Evolutionary conservation across 2,329 filamentous ascomycete genomes (phyloP).

Genomic region (Cercospora berteroae): DNA sequence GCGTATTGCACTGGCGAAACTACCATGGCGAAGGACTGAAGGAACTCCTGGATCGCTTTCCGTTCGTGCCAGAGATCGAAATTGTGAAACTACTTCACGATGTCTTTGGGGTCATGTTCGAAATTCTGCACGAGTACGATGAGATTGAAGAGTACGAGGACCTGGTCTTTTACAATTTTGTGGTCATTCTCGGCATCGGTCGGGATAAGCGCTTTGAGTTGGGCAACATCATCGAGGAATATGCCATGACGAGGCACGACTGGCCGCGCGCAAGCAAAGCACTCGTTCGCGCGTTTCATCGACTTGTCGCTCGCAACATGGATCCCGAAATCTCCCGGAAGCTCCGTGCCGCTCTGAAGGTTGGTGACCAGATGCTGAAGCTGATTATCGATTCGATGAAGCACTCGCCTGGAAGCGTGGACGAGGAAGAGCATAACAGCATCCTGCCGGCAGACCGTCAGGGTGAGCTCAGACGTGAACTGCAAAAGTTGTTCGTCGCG

Average conservation of each 20-base stretch:
- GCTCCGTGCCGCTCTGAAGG: slow-evolving; percentile 88
- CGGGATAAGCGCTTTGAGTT: slow-evolving; percentile 93
- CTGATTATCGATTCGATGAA: slow-evolving; percentile 88
- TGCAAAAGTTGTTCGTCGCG: slow-evolving; percentile 84
- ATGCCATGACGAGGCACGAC: slow-evolving; percentile 83
- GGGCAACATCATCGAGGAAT: slow-evolving; percentile 84
- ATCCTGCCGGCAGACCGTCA: slow-evolving; percentile 42
- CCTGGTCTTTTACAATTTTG: slow-evolving; percentile 83
- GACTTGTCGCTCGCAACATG: slow-evolving; percentile 76
- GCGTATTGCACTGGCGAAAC: slow-evolving; percentile 72
- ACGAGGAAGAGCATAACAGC: slow-evolving; percentile 14
- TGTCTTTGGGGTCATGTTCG: slow-evolving; percentile 87
- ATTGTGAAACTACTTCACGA: slow-evolving; percentile 90
- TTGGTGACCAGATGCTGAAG: slow-evolving; percentile 86
- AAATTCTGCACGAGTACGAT: slow-evolving; percentile 85
- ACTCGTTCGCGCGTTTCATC: slow-evolving; percentile 79
- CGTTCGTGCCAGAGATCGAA: slow-evolving; percentile 95
- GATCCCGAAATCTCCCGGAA: slow-evolving; percentile 81
- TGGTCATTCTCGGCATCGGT: slow-evolving; percentile 87
- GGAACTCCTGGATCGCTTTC: slow-evolving; percentile 72
- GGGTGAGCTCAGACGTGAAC: slow-evolving; percentile 75
- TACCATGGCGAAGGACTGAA: slow-evolving; percentile 66
- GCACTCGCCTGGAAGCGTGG: slow-evolving; percentile 51
- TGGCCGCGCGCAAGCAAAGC: slow-evolving; percentile 90
- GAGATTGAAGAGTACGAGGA: slow-evolving; percentile 91